A percentile compares a stretch with the other conserved stretches of the same genome.
Conservation (phyloP, 768 basidiomycete genomes). For the Kockovaella imperatae region DNA sequence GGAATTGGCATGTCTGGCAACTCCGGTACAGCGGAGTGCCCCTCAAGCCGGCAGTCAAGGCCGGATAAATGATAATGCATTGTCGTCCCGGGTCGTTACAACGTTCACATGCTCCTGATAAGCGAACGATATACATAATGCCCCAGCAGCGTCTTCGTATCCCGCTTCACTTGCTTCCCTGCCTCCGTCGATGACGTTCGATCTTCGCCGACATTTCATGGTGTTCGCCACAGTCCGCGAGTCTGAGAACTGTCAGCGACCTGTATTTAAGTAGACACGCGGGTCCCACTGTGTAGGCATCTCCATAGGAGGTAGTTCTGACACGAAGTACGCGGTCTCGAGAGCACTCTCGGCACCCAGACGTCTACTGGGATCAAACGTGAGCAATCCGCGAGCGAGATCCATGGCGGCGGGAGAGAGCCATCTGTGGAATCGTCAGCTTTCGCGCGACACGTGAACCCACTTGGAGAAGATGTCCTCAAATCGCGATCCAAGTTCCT, state of each 20-base stretch:
- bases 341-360: slow-evolving; percentile 74
- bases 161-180: slow-evolving; percentile 20
- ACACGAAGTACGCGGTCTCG: slow-evolving; percentile 70
- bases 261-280: not conserved
- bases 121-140: no score
- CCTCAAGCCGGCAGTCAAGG: no score
- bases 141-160: no score
- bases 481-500: slow-evolving; percentile 65
- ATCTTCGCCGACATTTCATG: slow-evolving; percentile 94
- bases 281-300: slow-evolving; percentile 65
- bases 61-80: no score
- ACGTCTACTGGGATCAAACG: slow-evolving; percentile 70
- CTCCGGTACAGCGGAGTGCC: no score
- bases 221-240: slow-evolving; percentile 85
- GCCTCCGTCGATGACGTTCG: slow-evolving; percentile 57
- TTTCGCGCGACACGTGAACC: slow-evolving; percentile 10
- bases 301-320: slow-evolving; percentile 66
- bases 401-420: slow-evolving; percentile 78
- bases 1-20: no score
- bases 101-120: no score
- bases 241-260: slow-evolving; percentile 46
- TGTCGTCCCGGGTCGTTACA: no score
- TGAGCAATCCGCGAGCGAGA: slow-evolving; percentile 71
- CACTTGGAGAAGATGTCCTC: slow-evolving; percentile 79
- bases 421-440: slow-evolving; percentile 54